phyloP scores from a whole-genome alignment of 169 alveolate species.

The Plasmodium vivax region DNA sequence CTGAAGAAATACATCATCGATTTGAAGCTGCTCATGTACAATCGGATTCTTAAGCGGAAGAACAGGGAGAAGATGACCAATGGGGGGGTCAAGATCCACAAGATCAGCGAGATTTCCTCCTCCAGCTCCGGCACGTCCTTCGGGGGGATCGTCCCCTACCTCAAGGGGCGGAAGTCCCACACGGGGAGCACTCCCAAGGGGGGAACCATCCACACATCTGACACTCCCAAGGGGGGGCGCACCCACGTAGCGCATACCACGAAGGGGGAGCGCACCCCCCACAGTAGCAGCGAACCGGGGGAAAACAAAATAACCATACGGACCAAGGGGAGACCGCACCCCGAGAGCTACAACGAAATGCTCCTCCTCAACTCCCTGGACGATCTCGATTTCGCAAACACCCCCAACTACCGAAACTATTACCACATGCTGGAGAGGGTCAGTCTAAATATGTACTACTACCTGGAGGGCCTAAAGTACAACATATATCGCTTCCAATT shows the following conservation, averaged over 20 bases:
- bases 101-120: background rate
- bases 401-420: conserved; percentile 6
- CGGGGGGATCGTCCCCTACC: background rate
- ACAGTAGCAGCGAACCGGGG: background rate
- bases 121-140: background rate
- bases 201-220: background rate
- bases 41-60: conserved; percentile 32
- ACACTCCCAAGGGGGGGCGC: background rate
- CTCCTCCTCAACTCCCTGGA: conserved; percentile 7
- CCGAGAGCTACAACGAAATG: background rate
- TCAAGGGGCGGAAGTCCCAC: background rate
- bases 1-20: conserved; percentile 53
- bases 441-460: conserved; percentile 60
- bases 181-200: background rate
- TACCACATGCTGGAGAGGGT: conserved; percentile 42
- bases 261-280: background rate
- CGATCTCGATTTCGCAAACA: background rate
- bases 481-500: conserved; percentile 70
- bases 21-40: conserved; percentile 52
- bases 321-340: background rate
- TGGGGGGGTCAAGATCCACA: background rate
- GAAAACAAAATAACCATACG: background rate
- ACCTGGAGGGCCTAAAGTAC: conserved; percentile 69
- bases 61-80: conserved; percentile 12
- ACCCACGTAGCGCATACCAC: background rate